Percentiles rank a stretch among this genome's conserved stretches.
These are phyloP conservation scores for Cadophora luteo-olivacea DNA, from an alignment of 2,329 filamentous ascomycete species.

Conservation along the genomic window DNA sequence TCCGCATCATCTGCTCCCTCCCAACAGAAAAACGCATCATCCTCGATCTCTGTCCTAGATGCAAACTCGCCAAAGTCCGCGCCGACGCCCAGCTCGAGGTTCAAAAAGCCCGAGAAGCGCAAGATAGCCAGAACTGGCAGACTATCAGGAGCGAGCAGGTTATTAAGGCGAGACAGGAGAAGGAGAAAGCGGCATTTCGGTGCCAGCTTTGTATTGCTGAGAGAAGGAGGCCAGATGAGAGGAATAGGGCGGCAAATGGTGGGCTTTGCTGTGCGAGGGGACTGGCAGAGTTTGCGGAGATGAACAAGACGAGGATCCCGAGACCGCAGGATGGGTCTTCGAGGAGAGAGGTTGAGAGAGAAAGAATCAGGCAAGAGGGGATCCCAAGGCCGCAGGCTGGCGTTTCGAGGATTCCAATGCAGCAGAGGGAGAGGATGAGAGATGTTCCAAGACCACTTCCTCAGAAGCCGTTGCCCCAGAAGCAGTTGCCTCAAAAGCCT, in stretches of 20 bases:
- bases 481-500: no score
- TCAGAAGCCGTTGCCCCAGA: no score
- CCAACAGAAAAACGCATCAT: neutral
- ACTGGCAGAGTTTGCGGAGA: constrained; percentile 17
- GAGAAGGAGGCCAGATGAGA: neutral
- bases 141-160: neutral
- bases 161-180: neutral
- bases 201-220: constrained; percentile 25
- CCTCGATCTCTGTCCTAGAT: neutral
- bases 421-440: neutral
- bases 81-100: neutral
- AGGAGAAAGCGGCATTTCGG: constrained; percentile 3
- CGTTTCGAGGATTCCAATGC: neutral
- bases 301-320: neutral
- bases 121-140: neutral
- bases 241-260: constrained; percentile 18
- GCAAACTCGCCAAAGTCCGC: neutral
- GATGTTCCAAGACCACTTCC: neutral
- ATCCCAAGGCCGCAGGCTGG: neutral
- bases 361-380: neutral
- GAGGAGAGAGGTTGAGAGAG: neutral
- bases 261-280: constrained; percentile 34
- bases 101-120: no score
- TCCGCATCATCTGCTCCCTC: neutral
- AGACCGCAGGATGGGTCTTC: neutral